Base-by-base conservation (phyloP, 306 rosid species). In the Erythrophleum fordii region DNA sequence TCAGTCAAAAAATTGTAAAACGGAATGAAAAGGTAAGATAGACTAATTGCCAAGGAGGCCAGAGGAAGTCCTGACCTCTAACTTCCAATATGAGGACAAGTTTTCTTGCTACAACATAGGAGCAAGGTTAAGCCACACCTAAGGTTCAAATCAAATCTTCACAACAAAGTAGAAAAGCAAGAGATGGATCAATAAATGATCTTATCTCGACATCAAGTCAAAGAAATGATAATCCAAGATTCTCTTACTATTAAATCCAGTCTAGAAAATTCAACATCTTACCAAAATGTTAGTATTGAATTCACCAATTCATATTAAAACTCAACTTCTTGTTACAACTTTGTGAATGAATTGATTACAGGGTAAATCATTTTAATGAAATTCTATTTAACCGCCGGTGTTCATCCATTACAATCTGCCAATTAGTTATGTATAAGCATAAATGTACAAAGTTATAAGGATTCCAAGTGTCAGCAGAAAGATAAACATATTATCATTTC, bases 391-490 rank as follows among this genome's bases (percentile, higher is more conserved):
- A 75, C 39, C 91, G 90, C 84, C 85, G 92, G 70, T 88, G 92
- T 85, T 92, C 97, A 83, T 94, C 98, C 97, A 92, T 92, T 73
- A 94, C 91, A 86, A 92, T 89, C 97, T 94, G 88, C 81, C 86
- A 80, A 81, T 79, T 59, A 31, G 72, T 22, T 22, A 69, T 18
- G 16, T 13, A 72, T 70, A 75, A 51, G 34, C 35, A 76, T 37
- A 10, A 5, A 64, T 17, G 46, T 39, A 62, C 8, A 74, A 75
- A 82, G 44, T 16, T n/a, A 70, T 16, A 77, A 80, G 83, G 45
- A 78, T 55, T 55, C 44, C 31, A 76, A 29, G 72, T 65, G 74
- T 71, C 26, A 83, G 52, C 56, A 55, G 58, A 67, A 74, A 45
- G 26, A 80, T 60, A 26, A 10, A 53, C 42, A 5, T 41, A 41